Evolutionary conservation across 2,329 filamentous ascomycete genomes (phyloP), one percentile per base, ranked within the genome.

Genomic region (Cryphonectria naterciae): DNA sequence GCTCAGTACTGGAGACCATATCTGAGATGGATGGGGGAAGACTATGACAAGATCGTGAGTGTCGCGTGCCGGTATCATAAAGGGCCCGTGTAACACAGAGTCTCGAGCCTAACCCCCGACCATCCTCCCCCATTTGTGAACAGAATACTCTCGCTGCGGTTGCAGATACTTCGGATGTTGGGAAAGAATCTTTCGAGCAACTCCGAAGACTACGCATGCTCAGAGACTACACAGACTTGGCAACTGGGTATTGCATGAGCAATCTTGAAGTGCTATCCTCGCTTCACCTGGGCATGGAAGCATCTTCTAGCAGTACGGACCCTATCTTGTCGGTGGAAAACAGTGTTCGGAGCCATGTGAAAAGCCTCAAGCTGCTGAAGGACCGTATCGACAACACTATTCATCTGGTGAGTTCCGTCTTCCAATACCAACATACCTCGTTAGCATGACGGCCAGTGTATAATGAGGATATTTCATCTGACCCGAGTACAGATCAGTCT

Each of bases 1-100:
- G 41, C 61, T 37, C 69, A 69, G 37, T 63, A 71, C 19, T 74
- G 73, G 73, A 61, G 69, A 28, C 66, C 69, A 22, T 74, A 74
- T 49, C 58, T 74, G n/a, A 58, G 65, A 19, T 61, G 69, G 8
- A 52, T 68, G n/a, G 73, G 73, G 11, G 65, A 67, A 4, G 62
- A 72, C 28, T 54, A 72, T 6, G 63, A 61, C 4, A 25, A 22
- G 13, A 71, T 74, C 49, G 73, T 67, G 46, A 22, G 69, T 65
- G 46, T 8, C 22, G 22, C n/a, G 2, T 4, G 19, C 6, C 28
- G 13, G 39, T 35, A 13, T n/a, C 58, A 37, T 7, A 11, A 60
- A 60, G 22, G 28, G 32, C 17, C 32, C 11, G 5, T 28, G 15
- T 32, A 11, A 39, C 10, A 28, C 25, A 35, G 4, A 58, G 10